phyloP scores from a whole-genome alignment of 805 yeast species.

The Ogataea trehaloabstinens region DNA sequence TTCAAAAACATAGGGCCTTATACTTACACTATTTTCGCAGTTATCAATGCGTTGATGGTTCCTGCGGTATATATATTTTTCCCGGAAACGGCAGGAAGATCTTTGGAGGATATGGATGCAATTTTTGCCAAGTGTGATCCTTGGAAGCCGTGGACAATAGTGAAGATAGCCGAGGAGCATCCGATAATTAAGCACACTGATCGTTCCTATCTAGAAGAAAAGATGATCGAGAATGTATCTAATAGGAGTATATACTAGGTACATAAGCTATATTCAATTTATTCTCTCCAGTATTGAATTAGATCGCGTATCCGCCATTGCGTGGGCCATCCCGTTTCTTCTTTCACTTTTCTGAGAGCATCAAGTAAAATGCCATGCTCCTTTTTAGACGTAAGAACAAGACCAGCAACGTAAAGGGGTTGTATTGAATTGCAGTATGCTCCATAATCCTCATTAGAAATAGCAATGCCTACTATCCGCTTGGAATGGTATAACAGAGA shows the following conservation, averaged over 20 bases:
- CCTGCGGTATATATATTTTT: constrained; percentile 42
- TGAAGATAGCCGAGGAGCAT: constrained; percentile 29
- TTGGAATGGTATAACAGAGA: constrained; percentile 37
- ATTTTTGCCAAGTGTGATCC: constrained; percentile 31
- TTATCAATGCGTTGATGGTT: constrained; percentile 38
- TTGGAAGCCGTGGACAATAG: constrained; percentile 43
- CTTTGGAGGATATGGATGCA: constrained; percentile 45
- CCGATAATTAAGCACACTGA: not conserved
- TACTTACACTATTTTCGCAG: constrained; percentile 47
- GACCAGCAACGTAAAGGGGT: constrained; percentile 28
- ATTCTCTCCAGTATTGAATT: constrained; percentile 25
- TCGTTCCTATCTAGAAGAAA: too few relatives aligned
- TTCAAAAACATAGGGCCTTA: constrained; percentile 38
- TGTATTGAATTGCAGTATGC: constrained; percentile 26
- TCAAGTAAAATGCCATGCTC: constrained; percentile 24
- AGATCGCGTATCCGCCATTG: constrained; percentile 26
- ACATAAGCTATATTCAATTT: not conserved
- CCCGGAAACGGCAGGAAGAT: constrained; percentile 47
- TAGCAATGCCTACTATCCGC: constrained; percentile 35
- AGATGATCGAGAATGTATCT: not conserved
- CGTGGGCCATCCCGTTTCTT: constrained; percentile 28
- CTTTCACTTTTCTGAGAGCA: constrained; percentile 24
- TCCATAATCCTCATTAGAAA: constrained; percentile 30
- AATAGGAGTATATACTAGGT: not conserved
- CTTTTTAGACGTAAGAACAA: constrained; percentile 19